Evolutionary conservation across 331 rosid species (phyloP).

Genomic region (Saraca asoca): DNA sequence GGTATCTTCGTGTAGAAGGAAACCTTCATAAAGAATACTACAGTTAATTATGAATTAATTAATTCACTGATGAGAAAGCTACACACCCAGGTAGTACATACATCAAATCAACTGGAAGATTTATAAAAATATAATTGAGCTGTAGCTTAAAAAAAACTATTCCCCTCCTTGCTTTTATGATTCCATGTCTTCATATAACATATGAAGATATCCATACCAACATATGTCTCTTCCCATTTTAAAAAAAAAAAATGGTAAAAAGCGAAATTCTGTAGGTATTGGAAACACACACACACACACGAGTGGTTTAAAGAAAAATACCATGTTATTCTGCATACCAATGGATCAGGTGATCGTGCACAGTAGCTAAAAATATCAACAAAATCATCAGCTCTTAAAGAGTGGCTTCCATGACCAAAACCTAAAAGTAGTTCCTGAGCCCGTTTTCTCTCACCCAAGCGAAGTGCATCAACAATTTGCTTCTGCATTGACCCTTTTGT

Average conservation of each 20-base stretch:
- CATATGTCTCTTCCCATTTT: neutral
- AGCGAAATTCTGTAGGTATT: neutral
- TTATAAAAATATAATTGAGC: neutral
- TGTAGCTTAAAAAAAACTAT: conserved; percentile 20
- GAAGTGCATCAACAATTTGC: conserved; percentile 64
- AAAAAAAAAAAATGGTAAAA: neutral
- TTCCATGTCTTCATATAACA: neutral
- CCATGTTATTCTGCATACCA: conserved; percentile 56
- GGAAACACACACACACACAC: neutral
- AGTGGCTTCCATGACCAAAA: conserved; percentile 48
- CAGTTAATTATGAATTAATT: conserved; percentile 16
- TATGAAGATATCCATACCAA: neutral
- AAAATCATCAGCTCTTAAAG: conserved; percentile 60
- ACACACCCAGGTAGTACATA: conserved; percentile 7
- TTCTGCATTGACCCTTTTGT: conserved; percentile 43
- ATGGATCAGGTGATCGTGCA: conserved; percentile 71
- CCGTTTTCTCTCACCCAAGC: conserved; percentile 54
- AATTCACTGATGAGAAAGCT: conserved; percentile 19
- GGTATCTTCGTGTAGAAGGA: conserved; percentile 27
- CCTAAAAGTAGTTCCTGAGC: conserved; percentile 67
- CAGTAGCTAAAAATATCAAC: conserved; percentile 60
- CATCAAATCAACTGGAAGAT: neutral
- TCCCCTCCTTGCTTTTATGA: neutral
- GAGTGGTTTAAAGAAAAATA: conserved; percentile 5
- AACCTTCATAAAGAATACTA: neutral